Evolutionary conservation across 768 basidiomycete genomes (phyloP).

Genomic region (Suillus tomentosus): DNA sequence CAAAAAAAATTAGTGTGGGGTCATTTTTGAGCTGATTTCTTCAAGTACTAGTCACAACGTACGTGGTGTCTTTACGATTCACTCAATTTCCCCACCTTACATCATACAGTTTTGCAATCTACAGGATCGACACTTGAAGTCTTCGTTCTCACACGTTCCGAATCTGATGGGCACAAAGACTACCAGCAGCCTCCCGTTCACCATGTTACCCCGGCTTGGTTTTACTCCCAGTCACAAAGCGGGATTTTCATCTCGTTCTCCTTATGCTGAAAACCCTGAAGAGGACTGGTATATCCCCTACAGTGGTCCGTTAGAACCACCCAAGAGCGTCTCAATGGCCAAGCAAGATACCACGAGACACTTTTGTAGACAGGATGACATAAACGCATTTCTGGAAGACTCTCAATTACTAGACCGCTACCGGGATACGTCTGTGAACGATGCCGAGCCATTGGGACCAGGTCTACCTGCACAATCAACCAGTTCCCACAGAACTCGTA

Average conservation of each 20-base stretch:
- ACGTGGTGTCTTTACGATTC: not conserved
- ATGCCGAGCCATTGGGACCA: not conserved
- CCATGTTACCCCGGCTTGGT: constrained; percentile 41
- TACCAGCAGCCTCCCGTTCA: constrained; percentile 33
- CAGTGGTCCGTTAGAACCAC: constrained; percentile 61
- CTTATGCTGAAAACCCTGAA: constrained; percentile 25
- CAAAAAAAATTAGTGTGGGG: constrained; percentile 4
- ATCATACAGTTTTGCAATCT: not conserved
- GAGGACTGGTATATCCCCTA: constrained; percentile 68
- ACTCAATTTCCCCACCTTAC: constrained; percentile 9
- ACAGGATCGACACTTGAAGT: not conserved
- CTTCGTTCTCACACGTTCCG: constrained; percentile 5
- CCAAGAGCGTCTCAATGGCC: constrained; percentile 23
- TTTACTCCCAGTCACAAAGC: constrained; percentile 24
- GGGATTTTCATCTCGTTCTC: constrained; percentile 22
- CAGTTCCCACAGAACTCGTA: constrained; percentile 25
- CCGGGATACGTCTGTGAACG: constrained; percentile 16
- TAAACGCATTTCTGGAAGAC: constrained; percentile 31
- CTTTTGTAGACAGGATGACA: constrained; percentile 32
- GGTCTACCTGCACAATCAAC: constrained; percentile 14
- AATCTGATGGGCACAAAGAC: constrained; percentile 38
- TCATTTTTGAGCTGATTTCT: constrained; percentile 5
- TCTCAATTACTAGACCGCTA: constrained; percentile 34
- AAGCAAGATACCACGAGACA: constrained; percentile 49
- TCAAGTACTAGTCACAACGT: not conserved